Percentiles rank a stretch among this genome's conserved stretches.
Conservation (phyloP, 257 asterid genomes). For the Petunia axillaris region DNA sequence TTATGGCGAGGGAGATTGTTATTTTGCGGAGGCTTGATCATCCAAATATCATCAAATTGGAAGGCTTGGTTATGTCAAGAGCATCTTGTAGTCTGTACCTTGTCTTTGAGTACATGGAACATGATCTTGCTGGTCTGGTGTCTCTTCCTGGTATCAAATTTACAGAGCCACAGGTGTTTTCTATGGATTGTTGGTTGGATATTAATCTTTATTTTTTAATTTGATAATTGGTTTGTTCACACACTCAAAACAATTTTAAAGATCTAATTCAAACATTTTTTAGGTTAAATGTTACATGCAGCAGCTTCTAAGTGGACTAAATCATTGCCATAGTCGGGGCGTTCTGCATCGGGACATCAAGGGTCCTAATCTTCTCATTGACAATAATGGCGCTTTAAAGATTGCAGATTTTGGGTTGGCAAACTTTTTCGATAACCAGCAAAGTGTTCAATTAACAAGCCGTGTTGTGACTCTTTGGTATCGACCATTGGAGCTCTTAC, state of each 20-base stretch:
- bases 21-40: conserved; percentile 38
- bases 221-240: conserved; percentile 20
- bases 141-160: conserved; percentile 55
- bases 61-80: conserved; percentile 45
- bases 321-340: conserved; percentile 59
- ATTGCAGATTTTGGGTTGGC: conserved; percentile 75
- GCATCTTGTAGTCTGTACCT: conserved; percentile 54
- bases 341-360: conserved; percentile 66
- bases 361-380: conserved; percentile 55
- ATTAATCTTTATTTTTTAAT: not conserved
- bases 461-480: conserved; percentile 73
- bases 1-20: conserved; percentile 44
- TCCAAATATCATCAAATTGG: conserved; percentile 38
- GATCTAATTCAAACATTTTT: not conserved
- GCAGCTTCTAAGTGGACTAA: conserved; percentile 60
- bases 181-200: not conserved
- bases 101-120: conserved; percentile 68
- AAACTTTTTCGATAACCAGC: conserved; percentile 38
- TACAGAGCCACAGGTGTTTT: conserved; percentile 62
- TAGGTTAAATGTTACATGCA: conserved; percentile 61
- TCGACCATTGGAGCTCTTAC: conserved; percentile 71
- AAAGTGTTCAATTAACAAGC: conserved; percentile 48
- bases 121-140: conserved; percentile 68
- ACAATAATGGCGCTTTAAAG: conserved; percentile 53
- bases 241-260: not conserved